These are phyloP conservation scores for Nectriaceae sp. DNA, from an alignment of 2,329 filamentous ascomycete species.

Conservation along the genomic window DNA sequence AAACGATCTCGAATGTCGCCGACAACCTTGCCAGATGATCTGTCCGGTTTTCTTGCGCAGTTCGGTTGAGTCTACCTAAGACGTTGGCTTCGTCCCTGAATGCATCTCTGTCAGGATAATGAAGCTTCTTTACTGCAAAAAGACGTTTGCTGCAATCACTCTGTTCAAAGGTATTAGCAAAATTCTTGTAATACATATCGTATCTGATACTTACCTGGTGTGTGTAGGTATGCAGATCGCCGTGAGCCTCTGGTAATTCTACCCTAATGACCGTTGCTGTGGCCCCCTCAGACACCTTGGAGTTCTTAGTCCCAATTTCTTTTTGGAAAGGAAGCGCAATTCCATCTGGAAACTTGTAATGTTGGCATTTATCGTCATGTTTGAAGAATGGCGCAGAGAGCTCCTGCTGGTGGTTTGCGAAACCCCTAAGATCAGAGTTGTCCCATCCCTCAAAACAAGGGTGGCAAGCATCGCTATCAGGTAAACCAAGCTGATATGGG, in stretches of 20 bases:
- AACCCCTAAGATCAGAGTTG: background rate
- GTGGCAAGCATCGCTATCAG: background rate
- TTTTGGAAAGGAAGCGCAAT: background rate
- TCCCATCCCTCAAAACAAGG: slow-evolving; percentile 7
- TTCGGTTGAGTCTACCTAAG: slow-evolving; percentile 1
- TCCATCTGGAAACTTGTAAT: slow-evolving; percentile 4
- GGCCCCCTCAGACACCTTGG: background rate
- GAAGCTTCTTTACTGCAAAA: background rate
- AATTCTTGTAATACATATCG: background rate
- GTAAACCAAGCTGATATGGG: background rate
- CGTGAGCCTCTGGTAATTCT: background rate
- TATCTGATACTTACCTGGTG: background rate
- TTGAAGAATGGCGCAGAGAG: slow-evolving; percentile 9
- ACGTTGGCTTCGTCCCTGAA: slow-evolving; percentile 1
- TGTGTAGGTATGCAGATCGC: background rate
- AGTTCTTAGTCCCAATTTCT: background rate
- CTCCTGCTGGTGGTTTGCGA: slow-evolving; percentile 1
- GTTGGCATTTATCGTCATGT: background rate
- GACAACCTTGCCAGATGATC: slow-evolving; percentile 3
- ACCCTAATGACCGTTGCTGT: background rate
- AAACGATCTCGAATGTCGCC: slow-evolving; percentile 7
- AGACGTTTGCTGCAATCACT: background rate
- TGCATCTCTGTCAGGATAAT: background rate
- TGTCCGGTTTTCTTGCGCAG: background rate
- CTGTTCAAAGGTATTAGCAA: background rate